phyloP scores from a whole-genome alignment of 2,329 filamentous ascomycete species.

The Dactylellina parvicollis region DNA sequence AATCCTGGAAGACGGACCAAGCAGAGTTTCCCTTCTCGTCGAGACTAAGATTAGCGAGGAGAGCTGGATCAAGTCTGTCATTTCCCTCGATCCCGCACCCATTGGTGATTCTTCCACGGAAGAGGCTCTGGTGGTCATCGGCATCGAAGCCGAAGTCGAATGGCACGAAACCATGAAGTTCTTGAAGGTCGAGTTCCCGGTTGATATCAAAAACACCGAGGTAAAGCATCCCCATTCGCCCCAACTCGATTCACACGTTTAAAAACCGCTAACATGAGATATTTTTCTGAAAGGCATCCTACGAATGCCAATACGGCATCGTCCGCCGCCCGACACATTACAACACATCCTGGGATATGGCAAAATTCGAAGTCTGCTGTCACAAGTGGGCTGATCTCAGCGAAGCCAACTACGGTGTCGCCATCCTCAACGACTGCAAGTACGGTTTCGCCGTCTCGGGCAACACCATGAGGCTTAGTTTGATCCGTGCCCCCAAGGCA shows the following conservation, averaged over 20 bases:
- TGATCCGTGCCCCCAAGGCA: slow-evolving; percentile 88
- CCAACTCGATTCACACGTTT: no score
- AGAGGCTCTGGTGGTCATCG: slow-evolving; percentile 74
- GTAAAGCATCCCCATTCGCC: slow-evolving; percentile 68
- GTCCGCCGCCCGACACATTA: slow-evolving; percentile 92
- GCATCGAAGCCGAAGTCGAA: slow-evolving; percentile 86
- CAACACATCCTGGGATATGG: slow-evolving; percentile 98
- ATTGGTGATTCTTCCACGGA: slow-evolving; percentile 64
- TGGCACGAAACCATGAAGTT: slow-evolving; percentile 98
- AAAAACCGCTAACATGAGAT: not conserved
- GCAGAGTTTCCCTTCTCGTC: slow-evolving; percentile 83
- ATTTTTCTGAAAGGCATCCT: slow-evolving; percentile 61
- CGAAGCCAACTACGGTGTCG: slow-evolving; percentile 87
- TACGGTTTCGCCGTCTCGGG: slow-evolving; percentile 93
- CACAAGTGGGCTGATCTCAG: slow-evolving; percentile 94
- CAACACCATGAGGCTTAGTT: slow-evolving; percentile 85
- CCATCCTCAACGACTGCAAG: slow-evolving; percentile 92
- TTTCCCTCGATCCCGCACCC: slow-evolving; percentile 74
- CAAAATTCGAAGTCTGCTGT: slow-evolving; percentile 95
- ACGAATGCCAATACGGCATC: slow-evolving; percentile 94
- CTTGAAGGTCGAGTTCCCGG: slow-evolving; percentile 97
- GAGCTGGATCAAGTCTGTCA: slow-evolving; percentile 85
- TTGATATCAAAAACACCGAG: slow-evolving; percentile 88
- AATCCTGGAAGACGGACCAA: slow-evolving; percentile 75
- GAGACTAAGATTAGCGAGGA: slow-evolving; percentile 86